Evolutionary conservation across 768 basidiomycete genomes (phyloP).

Genomic region (Coprinellus micaceus): DNA sequence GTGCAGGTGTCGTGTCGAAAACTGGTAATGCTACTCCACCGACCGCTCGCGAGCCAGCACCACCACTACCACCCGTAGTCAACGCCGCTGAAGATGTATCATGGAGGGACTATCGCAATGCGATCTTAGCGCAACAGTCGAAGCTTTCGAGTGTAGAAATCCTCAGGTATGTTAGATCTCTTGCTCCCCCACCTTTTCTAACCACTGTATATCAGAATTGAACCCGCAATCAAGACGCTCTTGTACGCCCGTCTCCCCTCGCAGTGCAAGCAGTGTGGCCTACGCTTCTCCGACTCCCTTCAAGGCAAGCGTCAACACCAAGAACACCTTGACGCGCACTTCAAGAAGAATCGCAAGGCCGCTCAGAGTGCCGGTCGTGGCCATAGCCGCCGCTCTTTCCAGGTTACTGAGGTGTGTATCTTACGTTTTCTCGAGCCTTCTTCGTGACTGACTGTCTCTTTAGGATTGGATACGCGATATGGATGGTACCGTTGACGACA

Average conservation of each 20-base stretch:
- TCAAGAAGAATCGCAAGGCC: constrained; percentile 85
- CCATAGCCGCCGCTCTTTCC: constrained; percentile 88
- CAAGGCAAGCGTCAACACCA: constrained; percentile 75
- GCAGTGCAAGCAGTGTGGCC: constrained; percentile 92
- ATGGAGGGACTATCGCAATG: constrained; percentile 54
- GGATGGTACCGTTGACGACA: constrained; percentile 42
- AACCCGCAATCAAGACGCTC: constrained; percentile 58
- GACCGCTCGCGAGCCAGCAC: neutral
- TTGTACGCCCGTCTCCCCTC: constrained; percentile 71
- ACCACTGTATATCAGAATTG: constrained; percentile 38
- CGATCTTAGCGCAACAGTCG: constrained; percentile 57
- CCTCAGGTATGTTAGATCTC: constrained; percentile 47
- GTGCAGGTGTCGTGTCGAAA: constrained; percentile 72
- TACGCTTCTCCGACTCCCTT: constrained; percentile 74
- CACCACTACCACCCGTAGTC: neutral
- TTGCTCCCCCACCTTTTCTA: constrained; percentile 1
- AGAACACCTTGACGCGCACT: constrained; percentile 94
- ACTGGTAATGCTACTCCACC: neutral
- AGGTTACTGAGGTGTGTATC: constrained; percentile 68
- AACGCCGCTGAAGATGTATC: constrained; percentile 35
- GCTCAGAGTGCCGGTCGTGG: constrained; percentile 77
- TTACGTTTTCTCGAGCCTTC: neutral
- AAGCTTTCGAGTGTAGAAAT: constrained; percentile 68
- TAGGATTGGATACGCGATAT: constrained; percentile 88
- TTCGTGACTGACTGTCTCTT: constrained; percentile 13